These are phyloP conservation scores for Aspergillus sparsus DNA, from an alignment of 495 filamentous ascomycete genomes.

Conservation along the genomic window DNA sequence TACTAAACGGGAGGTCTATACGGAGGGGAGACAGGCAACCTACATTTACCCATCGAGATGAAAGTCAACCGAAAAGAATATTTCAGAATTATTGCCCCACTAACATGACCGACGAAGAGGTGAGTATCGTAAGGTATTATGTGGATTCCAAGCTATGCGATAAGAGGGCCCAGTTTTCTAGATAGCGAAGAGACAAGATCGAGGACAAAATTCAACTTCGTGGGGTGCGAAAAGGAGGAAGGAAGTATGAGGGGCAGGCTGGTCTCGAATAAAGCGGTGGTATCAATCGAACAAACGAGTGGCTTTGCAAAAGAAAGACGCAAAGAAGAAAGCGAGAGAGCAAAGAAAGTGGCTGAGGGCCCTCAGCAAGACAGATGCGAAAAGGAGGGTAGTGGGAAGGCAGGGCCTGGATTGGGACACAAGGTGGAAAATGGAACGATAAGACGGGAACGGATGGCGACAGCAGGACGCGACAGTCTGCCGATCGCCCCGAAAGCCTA, in stretches of 20 bases:
- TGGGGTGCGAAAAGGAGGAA: background rate
- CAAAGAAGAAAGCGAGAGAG: background rate
- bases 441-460: slow-evolving; percentile 30
- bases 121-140: background rate
- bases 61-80: slow-evolving; percentile 8
- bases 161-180: background rate
- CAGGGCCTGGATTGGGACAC: slow-evolving; percentile 1
- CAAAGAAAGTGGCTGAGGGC: slow-evolving; percentile 1
- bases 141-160: background rate
- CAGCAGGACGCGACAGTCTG: slow-evolving; percentile 24
- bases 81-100: slow-evolving; percentile 23
- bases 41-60: slow-evolving; percentile 54
- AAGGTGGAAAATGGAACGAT: slow-evolving; percentile 21
- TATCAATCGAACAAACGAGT: slow-evolving; percentile 12
- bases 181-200: background rate
- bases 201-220: background rate
- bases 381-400: slow-evolving; percentile 6
- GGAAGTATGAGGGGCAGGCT: background rate
- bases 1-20: background rate
- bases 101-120: slow-evolving; percentile 34
- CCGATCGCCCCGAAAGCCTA: slow-evolving; percentile 11
- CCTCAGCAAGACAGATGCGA: background rate
- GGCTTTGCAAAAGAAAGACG: slow-evolving; percentile 9
- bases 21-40: slow-evolving; percentile 9
- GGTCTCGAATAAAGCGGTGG: background rate